Evolutionary conservation across 1,139 yeast species (phyloP).

Genomic region (Debaryomyces sp.): DNA sequence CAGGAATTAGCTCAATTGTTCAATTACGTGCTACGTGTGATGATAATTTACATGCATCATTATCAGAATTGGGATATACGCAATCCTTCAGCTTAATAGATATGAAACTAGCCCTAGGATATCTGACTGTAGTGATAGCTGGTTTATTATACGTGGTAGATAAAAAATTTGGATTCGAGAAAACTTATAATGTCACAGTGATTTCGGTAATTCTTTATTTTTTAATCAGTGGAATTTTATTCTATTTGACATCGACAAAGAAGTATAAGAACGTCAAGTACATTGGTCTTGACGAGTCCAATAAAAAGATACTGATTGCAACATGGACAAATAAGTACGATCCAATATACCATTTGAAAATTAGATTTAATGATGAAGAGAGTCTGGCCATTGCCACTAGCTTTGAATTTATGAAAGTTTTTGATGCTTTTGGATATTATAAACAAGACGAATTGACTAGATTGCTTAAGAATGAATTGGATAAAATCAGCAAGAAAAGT

Average conservation of each 20-base stretch:
- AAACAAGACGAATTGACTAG: slow-evolving; percentile 41
- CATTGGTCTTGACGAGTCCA: slow-evolving; percentile 49
- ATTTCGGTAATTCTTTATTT: slow-evolving; percentile 56
- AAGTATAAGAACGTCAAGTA: slow-evolving; percentile 59
- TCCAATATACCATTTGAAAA: slow-evolving; percentile 44
- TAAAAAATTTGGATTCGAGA: slow-evolving; percentile 54
- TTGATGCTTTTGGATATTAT: slow-evolving; percentile 50
- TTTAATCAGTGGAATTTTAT: slow-evolving; percentile 49
- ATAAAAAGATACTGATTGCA: slow-evolving; percentile 38
- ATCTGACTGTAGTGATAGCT: slow-evolving; percentile 64
- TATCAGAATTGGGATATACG: slow-evolving; percentile 60
- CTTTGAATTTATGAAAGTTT: slow-evolving; percentile 46
- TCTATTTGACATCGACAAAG: slow-evolving; percentile 41
- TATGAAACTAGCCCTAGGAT: slow-evolving; percentile 69
- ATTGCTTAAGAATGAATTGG: slow-evolving; percentile 32
- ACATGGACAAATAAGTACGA: slow-evolving; percentile 44
- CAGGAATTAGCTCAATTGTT: slow-evolving; percentile 38
- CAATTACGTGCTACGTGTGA: slow-evolving; percentile 55
- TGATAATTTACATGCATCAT: slow-evolving; percentile 46
- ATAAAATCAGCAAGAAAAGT: slow-evolving; percentile 22
- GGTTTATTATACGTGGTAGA: slow-evolving; percentile 69
- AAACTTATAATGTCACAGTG: slow-evolving; percentile 35
- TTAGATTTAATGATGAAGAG: slow-evolving; percentile 30
- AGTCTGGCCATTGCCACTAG: slow-evolving; percentile 20
- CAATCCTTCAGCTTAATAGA: slow-evolving; percentile 64